Conservation (phyloP, 176 grass and related monocot species). For the Oryza meyeriana region DNA sequence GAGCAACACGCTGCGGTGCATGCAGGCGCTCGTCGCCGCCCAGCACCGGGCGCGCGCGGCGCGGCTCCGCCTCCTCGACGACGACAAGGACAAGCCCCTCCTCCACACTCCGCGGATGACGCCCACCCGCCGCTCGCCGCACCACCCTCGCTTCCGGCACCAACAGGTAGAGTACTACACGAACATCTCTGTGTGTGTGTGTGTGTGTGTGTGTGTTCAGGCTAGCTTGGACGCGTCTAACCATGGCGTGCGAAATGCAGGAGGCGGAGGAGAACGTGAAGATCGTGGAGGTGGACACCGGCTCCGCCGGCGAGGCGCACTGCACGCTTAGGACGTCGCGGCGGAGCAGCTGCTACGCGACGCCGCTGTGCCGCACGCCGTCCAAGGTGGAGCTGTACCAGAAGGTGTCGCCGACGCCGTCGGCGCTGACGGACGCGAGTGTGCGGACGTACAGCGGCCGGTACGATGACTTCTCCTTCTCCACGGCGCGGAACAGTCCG, state of each 20-base stretch:
- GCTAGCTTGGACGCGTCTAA: too few species aligned
- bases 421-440: conserved; percentile 62
- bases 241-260: not conserved
- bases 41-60: conserved; percentile 51
- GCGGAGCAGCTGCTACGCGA: conserved; percentile 47
- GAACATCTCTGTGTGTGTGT: not conserved
- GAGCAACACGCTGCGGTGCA: conserved; percentile 66
- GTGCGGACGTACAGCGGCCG: conserved; percentile 54
- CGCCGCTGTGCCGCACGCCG: conserved; percentile 58
- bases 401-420: conserved; percentile 60
- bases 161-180: conserved; percentile 13
- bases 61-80: conserved; percentile 46
- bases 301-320: not conserved
- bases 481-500: conserved; percentile 51
- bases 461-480: conserved; percentile 76
- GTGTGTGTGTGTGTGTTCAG: too few species aligned
- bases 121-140: conserved; percentile 40
- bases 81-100: conserved; percentile 19
- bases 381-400: conserved; percentile 43
- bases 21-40: conserved; percentile 78
- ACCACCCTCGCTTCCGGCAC: conserved; percentile 44
- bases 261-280: conserved; percentile 59
- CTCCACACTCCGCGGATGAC: conserved; percentile 40
- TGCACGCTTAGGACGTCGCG: conserved; percentile 33
- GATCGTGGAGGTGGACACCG: conserved; percentile 77